Percentiles rank a stretch among this genome's conserved stretches.
phyloP scores from a whole-genome alignment of 768 basidiomycete genomes.

The Coprinopsis marcescibilis region DNA sequence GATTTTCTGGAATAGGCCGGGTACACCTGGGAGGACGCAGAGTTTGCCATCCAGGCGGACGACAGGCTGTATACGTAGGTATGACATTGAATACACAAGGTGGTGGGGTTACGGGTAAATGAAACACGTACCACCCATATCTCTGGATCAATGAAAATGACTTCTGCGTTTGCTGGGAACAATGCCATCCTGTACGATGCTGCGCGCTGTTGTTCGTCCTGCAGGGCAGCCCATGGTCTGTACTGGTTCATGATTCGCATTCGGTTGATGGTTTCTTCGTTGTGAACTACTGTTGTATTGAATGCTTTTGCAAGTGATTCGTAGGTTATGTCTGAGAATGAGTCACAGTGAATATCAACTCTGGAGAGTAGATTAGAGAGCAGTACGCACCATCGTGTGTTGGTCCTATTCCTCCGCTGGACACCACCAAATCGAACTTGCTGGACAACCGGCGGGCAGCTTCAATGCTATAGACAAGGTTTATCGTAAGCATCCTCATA shows the following conservation, averaged over 20 bases:
- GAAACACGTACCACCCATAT: constrained; percentile 66
- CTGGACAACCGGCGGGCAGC: constrained; percentile 77
- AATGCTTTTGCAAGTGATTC: constrained; percentile 84
- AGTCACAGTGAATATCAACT: neutral
- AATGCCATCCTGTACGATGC: constrained; percentile 88
- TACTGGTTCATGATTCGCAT: constrained; percentile 60
- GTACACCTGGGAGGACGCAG: constrained; percentile 91
- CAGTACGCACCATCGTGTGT: constrained; percentile 72
- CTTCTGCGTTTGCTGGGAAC: constrained; percentile 75
- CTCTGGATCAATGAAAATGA: constrained; percentile 71
- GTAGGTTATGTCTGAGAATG: constrained; percentile 76
- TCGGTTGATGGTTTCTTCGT: constrained; percentile 71
- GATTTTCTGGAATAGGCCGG: constrained; percentile 77
- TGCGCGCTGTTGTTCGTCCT: constrained; percentile 66
- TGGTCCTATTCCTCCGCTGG: constrained; percentile 87
- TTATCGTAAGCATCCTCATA: neutral
- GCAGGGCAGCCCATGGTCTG: constrained; percentile 50
- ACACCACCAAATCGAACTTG: constrained; percentile 86
- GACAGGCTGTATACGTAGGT: constrained; percentile 54
- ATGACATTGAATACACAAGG: neutral
- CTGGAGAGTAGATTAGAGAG: neutral
- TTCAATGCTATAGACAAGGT: constrained; percentile 59
- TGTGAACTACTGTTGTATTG: constrained; percentile 58
- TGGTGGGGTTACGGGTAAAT: neutral
- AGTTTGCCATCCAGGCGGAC: constrained; percentile 80